Percentiles rank a stretch among this genome's conserved stretches.
phyloP scores from a whole-genome alignment of 225 moss, liverwort and hornwort genomes.

The Sphagnum contortum region DNA sequence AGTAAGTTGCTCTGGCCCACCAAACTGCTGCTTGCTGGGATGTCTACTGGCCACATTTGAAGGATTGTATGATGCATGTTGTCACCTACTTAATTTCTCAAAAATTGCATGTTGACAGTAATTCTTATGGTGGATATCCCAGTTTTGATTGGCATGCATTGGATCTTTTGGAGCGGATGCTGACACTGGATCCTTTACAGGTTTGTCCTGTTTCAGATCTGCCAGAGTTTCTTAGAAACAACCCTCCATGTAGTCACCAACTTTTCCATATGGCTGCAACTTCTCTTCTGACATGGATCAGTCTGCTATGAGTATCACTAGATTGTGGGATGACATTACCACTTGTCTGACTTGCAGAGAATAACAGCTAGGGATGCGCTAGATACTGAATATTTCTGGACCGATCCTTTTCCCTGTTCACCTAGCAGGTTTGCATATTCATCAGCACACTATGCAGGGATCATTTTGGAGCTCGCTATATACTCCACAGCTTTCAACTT shows the following conservation, averaged over 20 bases:
- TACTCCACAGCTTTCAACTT: too few relatives aligned
- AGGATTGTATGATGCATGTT: too few relatives aligned
- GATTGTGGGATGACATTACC: not conserved
- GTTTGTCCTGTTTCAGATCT: slow-evolving; percentile 2
- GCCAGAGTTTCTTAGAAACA: slow-evolving; percentile 27
- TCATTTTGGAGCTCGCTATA: too few relatives aligned
- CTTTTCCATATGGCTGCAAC: not conserved
- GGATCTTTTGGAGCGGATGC: slow-evolving; percentile 87
- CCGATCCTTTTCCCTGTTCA: slow-evolving; percentile 72
- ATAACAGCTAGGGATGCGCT: slow-evolving; percentile 84
- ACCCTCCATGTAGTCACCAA: slow-evolving; percentile 2
- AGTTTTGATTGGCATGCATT: slow-evolving; percentile 94
- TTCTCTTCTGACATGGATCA: too few relatives aligned
- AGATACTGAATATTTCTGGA: slow-evolving; percentile 96
- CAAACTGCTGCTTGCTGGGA: too few relatives aligned
- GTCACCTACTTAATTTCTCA: too few relatives aligned
- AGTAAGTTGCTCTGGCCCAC: slow-evolving; percentile 27
- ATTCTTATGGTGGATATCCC: slow-evolving; percentile 3
- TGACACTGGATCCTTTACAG: slow-evolving; percentile 66
- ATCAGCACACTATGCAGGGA: not conserved
- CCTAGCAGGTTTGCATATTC: slow-evolving; percentile 49
- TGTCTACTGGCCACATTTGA: too few relatives aligned
- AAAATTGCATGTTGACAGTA: not conserved
- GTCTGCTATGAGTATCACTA: not conserved
- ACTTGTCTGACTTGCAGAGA: slow-evolving; percentile 36